Conservation (phyloP, 1,284 basidiomycete species). For the Bondarzewia mesenterica region DNA sequence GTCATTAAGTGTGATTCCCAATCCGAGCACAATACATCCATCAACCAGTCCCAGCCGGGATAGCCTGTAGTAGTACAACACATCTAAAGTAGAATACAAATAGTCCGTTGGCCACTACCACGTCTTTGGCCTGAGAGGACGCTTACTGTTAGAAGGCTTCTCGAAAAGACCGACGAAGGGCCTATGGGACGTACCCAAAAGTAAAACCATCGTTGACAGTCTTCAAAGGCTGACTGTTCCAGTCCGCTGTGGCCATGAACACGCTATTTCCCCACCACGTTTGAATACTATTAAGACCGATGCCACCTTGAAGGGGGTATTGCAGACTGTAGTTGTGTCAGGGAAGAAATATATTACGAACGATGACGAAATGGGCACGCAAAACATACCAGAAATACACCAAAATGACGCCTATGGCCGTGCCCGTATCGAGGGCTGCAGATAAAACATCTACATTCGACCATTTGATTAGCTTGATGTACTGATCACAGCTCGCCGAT, state of each 20-base stretch:
- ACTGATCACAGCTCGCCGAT: too few relatives aligned
- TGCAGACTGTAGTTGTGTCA: constrained; percentile 30
- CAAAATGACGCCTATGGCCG: constrained; percentile 2
- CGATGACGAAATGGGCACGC: not conserved
- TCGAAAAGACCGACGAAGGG: not conserved
- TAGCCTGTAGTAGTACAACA: not conserved
- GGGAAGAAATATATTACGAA: not conserved
- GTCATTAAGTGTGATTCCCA: too few relatives aligned
- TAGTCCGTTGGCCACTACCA: not conserved
- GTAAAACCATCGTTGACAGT: not conserved
- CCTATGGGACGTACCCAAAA: constrained; percentile 1
- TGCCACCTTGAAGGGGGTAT: constrained; percentile 54
- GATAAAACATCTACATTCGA: constrained; percentile 7
- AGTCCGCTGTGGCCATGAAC: constrained; percentile 34
- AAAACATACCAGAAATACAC: constrained; percentile 45
- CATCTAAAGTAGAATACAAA: not conserved
- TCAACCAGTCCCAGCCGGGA: too few relatives aligned
- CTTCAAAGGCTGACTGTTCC: constrained; percentile 1
- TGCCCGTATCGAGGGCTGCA: constrained; percentile 6
- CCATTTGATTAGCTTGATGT: too few relatives aligned
- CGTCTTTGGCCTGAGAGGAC: not conserved
- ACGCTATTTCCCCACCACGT: constrained; percentile 70
- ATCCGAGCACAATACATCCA: not conserved
- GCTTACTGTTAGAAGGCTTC: not conserved
- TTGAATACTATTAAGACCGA: constrained; percentile 46